A percentile compares a stretch with the other conserved stretches of the same genome.
Conservation (phyloP, 2,329 filamentous ascomycete species). For the Colletotrichum cordylinicola region DNA sequence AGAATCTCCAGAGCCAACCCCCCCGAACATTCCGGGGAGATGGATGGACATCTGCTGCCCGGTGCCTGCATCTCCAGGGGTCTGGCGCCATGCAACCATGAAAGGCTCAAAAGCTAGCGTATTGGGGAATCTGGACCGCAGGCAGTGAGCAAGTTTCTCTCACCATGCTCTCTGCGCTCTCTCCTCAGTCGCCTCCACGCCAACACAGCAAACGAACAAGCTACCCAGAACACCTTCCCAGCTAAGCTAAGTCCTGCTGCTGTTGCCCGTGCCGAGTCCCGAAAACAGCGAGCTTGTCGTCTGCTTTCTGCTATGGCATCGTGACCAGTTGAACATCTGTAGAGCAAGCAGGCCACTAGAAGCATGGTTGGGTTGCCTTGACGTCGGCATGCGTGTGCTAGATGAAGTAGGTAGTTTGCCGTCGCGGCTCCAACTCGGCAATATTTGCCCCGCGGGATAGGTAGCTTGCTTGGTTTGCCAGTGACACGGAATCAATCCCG, state of each 20-base stretch:
- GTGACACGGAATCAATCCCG: not conserved
- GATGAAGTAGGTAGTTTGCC: not conserved
- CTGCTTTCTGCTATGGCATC: not conserved
- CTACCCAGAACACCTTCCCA: not conserved
- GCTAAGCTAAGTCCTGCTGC: not conserved
- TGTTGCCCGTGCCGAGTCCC: not conserved
- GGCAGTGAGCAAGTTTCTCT: constrained; percentile 8
- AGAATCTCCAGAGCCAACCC: not conserved
- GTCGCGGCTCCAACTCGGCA: not conserved
- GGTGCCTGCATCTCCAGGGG: not conserved
- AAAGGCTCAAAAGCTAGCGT: not conserved
- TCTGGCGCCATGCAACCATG: not conserved
- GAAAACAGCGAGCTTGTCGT: not conserved
- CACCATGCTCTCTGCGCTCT: not conserved
- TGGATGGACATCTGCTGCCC: not conserved
- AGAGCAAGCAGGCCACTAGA: not conserved
- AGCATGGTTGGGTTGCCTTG: not conserved
- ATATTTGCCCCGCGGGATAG: not conserved
- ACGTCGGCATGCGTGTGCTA: not conserved
- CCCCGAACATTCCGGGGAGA: not conserved
- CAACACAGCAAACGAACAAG: not conserved
- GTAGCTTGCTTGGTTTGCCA: not conserved
- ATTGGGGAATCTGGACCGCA: not conserved
- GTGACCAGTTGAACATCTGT: not conserved
- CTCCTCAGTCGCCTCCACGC: not conserved